phyloP scores from a whole-genome alignment of 2,329 filamentous ascomycete species.

The Peltaster fructicola region DNA sequence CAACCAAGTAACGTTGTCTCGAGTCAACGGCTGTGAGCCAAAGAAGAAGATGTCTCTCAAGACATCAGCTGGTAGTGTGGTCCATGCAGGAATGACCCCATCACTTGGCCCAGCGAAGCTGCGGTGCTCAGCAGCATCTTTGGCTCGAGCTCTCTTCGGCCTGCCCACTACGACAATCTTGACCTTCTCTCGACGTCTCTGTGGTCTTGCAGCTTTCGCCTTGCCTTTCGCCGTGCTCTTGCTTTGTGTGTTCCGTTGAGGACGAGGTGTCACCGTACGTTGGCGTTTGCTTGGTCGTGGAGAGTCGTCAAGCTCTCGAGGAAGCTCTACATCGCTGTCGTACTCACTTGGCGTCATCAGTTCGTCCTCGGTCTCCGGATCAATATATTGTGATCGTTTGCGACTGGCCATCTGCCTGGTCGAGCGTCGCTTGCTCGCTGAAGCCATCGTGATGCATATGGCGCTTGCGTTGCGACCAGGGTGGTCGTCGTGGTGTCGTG shows the following conservation, averaged over 20 bases:
- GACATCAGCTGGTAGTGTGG: slow-evolving; percentile 17
- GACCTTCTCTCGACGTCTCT: too few species aligned
- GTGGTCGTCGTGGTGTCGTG: too few species aligned
- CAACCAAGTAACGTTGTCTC: slow-evolving; percentile 17
- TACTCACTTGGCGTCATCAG: slow-evolving; percentile 6
- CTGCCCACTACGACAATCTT: too few species aligned
- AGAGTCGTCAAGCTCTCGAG: too few species aligned
- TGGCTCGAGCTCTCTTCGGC: too few species aligned
- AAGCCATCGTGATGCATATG: slow-evolving; percentile 11
- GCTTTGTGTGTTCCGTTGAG: too few species aligned
- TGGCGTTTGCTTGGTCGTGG: slow-evolving; percentile 11
- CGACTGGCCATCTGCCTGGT: slow-evolving; percentile 16
- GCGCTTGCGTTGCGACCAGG: too few species aligned
- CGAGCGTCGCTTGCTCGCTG: slow-evolving; percentile 17
- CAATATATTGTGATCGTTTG: slow-evolving; percentile 18
- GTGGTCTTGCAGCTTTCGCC: too few species aligned
- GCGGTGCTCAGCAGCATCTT: too few species aligned
- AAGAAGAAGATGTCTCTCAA: slow-evolving; percentile 19
- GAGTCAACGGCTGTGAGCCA: slow-evolving; percentile 13
- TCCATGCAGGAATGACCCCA: slow-evolving; percentile 18
- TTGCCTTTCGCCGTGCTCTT: too few species aligned
- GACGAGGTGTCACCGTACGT: slow-evolving; percentile 5
- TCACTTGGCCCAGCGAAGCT: slow-evolving; percentile 17
- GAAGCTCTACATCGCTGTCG: too few species aligned
- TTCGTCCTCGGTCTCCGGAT: slow-evolving; percentile 21